These are phyloP conservation scores for Phlebopus sp. DNA, from an alignment of 1,284 basidiomycete genomes.

Conservation along the genomic window DNA sequence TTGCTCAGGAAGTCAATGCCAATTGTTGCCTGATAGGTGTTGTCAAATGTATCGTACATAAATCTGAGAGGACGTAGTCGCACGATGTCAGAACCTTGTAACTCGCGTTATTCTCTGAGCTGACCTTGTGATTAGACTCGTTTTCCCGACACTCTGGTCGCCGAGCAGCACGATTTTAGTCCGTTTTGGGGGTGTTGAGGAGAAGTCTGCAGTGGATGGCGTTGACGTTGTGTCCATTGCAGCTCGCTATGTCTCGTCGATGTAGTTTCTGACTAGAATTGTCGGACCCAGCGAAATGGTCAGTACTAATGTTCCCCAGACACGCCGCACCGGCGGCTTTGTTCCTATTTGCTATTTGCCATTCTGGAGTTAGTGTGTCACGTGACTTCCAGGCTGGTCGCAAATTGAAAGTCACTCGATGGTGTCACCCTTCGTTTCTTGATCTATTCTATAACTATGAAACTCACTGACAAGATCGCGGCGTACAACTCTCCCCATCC, in stretches of 20 bases:
- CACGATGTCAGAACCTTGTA: conserved; percentile 1
- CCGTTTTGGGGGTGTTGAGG: conserved; percentile 84
- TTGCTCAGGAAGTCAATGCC: conserved; percentile 99
- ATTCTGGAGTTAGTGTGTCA: neutral
- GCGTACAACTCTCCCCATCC: conserved; percentile 44
- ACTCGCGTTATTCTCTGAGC: conserved; percentile 16
- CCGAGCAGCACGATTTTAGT: conserved; percentile 96
- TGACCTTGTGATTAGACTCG: conserved; percentile 94
- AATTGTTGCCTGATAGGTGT: conserved; percentile 99
- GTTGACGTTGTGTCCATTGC: conserved; percentile 52
- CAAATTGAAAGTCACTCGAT: no score
- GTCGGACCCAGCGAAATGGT: neutral
- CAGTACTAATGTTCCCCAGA: neutral
- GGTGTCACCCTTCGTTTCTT: no score
- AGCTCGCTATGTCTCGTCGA: neutral
- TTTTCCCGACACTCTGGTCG: conserved; percentile 94
- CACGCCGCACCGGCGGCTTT: conserved; percentile 15
- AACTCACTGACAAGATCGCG: conserved; percentile 64
- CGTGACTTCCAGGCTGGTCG: neutral
- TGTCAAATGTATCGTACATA: conserved; percentile 99
- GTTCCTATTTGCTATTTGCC: conserved; percentile 25
- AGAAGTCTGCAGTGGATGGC: conserved; percentile 77
- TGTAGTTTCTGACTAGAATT: neutral
- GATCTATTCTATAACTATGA: conserved; percentile 44
- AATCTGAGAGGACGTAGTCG: conserved; percentile 50